A percentile compares a stretch with the other conserved stretches of the same genome.
Evolutionary conservation across 306 rosid species (phyloP).

Genomic region (Lathyrus tuberosus): DNA sequence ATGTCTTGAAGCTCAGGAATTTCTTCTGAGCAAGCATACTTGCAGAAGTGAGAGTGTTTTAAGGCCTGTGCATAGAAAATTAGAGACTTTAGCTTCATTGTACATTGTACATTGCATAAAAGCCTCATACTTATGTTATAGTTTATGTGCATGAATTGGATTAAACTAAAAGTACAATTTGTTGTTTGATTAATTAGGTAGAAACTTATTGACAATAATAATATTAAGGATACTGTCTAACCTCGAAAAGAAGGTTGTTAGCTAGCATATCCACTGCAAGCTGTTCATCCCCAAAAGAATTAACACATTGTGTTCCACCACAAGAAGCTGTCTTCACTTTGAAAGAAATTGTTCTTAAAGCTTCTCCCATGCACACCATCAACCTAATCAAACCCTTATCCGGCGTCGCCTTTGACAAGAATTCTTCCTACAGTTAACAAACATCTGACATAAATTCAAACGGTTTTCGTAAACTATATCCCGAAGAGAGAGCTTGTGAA

Average conservation of each 20-base stretch:
- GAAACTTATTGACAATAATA: too few species aligned
- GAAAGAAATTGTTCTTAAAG: constrained; percentile 87
- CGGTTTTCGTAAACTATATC: background rate
- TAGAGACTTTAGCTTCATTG: constrained; percentile 25
- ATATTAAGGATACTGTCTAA: constrained; percentile 24
- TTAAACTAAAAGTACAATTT: too few species aligned
- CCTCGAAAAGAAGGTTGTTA: constrained; percentile 90
- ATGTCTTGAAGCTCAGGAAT: constrained; percentile 95
- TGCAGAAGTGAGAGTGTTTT: constrained; percentile 86
- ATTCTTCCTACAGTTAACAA: constrained; percentile 70
- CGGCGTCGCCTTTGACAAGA: constrained; percentile 80
- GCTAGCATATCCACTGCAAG: constrained; percentile 99
- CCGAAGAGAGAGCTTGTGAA: background rate
- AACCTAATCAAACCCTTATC: constrained; percentile 85
- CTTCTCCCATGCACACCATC: constrained; percentile 91
- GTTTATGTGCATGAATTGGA: background rate
- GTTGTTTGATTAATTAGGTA: too few species aligned
- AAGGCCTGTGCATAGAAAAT: constrained; percentile 62
- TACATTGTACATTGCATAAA: constrained; percentile 22
- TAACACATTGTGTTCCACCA: constrained; percentile 98
- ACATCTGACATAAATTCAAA: background rate
- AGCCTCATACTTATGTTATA: background rate
- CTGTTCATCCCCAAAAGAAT: constrained; percentile 94
- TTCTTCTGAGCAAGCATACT: constrained; percentile 97
- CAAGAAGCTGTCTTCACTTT: constrained; percentile 99